These are phyloP conservation scores for Lagerstroemia speciosa DNA, from an alignment of 345 rosid species.

Conservation along the genomic window DNA sequence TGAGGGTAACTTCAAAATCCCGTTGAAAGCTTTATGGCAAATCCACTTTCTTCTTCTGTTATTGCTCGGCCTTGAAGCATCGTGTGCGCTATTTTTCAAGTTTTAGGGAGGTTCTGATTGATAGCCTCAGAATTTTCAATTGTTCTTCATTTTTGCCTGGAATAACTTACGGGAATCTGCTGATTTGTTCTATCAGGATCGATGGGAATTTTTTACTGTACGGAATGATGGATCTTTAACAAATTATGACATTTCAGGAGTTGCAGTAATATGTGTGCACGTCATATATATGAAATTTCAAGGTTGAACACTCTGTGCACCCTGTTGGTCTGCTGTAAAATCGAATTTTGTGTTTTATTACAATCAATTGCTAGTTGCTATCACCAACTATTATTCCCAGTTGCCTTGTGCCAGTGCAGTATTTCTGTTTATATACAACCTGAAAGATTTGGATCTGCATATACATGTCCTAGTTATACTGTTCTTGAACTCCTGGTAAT, in stretches of 20 bases:
- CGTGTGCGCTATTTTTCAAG: not conserved
- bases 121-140: not conserved
- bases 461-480: not conserved
- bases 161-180: not conserved
- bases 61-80: not conserved
- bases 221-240: not conserved
- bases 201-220: not conserved
- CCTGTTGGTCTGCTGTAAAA: not conserved
- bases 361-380: not conserved
- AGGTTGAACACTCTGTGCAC: not conserved
- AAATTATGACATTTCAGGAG: not conserved
- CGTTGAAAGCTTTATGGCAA: not conserved
- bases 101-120: too few species aligned
- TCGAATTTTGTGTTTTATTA: not conserved
- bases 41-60: not conserved
- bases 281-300: not conserved
- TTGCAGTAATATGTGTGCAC: not conserved
- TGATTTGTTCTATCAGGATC: not conserved
- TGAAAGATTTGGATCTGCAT: not conserved
- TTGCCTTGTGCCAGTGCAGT: not conserved
- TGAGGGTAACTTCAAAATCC: not conserved
- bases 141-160: not conserved
- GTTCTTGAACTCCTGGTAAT: slow-evolving; percentile 1
- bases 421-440: not conserved
- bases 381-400: not conserved